Evolutionary conservation across 768 basidiomycete species (phyloP), one percentile per base, ranked within the genome.

Genomic region (Collybia nuda): DNA sequence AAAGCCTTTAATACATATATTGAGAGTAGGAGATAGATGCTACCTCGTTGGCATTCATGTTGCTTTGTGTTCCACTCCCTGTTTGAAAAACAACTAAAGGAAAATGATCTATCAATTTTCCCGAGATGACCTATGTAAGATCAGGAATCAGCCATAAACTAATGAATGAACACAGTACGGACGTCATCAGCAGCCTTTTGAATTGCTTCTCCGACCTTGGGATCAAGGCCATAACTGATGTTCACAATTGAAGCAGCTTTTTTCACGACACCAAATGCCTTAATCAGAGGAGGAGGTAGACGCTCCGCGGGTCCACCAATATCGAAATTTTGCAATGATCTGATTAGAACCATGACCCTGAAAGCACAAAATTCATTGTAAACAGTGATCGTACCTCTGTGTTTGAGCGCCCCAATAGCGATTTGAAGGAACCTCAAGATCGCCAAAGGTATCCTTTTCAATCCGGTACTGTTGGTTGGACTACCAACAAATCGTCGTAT

Each of bases 51-150:
- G 84, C 92, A 68, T 92, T 99, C 97, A 99, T 99, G 76, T 99
- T 99, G 64, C 90, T 95, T 70, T 99, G 97, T 1, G 97, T 99
- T 17, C 97, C 97, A 49, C 92, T 95, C 52, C 97, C 97, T 19
- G 97, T 99, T 71, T 99, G 97, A 82, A 98, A 99, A 37, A 99
- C 95, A 32, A 99, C 97, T 35, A 99, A 76, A 21, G 97, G 97
- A 75, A 99, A 99, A 71, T 99, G 90, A 58, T 94, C 94, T 18
- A 88, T 79, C 52, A 99, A 80, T 67, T 93, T 91, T 45, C 95
- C 96, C 40, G 90, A 90, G 66, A 98, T 98, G 60, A 99, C 96
- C 93, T 95, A 36, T 14, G 41, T 50, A 48, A 42, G 18, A 40
- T 3, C 17, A 45, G 19, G 23, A 45, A 23, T 7, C 7, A 29